Evolutionary conservation across 2,329 filamentous ascomycete species (phyloP), one percentile per base, ranked within the genome.

Genomic region (Pestalotiopsis sp.): DNA sequence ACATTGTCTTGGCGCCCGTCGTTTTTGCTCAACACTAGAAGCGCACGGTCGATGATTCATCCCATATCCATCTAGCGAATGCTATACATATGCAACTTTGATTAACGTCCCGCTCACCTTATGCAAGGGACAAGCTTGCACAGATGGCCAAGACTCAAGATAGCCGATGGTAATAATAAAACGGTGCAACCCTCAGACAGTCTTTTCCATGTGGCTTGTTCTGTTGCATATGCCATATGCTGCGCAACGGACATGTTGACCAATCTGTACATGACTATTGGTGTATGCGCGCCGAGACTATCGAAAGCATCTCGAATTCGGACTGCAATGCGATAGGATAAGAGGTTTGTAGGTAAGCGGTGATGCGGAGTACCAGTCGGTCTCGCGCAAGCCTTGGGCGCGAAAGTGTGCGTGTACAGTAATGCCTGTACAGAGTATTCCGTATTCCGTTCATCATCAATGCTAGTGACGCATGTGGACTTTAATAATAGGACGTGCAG

Each of bases 11-110:
- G 31, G 31, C 31, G 31, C 31, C 31, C 7, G 9, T 36, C 31
- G 20, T 52, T 17, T 52, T 52, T n/a, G n/a, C 45, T 7, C 45
- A 23, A 23, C 45, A 20, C 3, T 52, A 20, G 14, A 52, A 52
- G 45, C 45, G 45, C 45, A 52, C 45, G 45, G 45, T 20, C 45
- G 20, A 52, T 9, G 9, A 17, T 52, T 52, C 45, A 52, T 52
- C 45, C 45, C 45, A 52, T 52, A 17, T 52, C 45, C 45, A 20
- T 52, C 45, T 23, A 52, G 45, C 45, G 45, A 20, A 52, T 52
- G 45, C 45, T 52, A 52, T 62, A 62, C 56, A 25, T 62, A 62
- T 62, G 59, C 59, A 62, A n/a, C 25, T 62, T 36, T 20, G 36
- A 62, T 62, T 39, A 62, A 62, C 31, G 31, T 62, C 17, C 59